Percentiles rank a stretch among this genome's conserved stretches.
These are phyloP conservation scores for Trichoderma lentiforme DNA, from an alignment of 2,329 filamentous ascomycete species.

Conservation along the genomic window DNA sequence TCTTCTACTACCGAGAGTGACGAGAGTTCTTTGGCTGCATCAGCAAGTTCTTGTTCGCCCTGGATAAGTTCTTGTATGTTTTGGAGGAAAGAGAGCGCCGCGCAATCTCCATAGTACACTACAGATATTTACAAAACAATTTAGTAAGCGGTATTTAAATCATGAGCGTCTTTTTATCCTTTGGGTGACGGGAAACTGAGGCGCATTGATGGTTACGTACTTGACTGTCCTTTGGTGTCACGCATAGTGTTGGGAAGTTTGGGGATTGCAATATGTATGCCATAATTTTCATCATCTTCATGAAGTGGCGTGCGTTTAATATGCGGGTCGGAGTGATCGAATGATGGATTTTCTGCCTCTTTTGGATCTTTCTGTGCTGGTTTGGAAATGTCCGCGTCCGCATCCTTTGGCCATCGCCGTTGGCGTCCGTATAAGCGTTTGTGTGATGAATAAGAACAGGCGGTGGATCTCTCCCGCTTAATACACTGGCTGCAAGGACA, in stretches of 20 bases:
- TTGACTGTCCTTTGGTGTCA: neutral
- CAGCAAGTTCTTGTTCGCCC: neutral
- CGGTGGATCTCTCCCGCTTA: neutral
- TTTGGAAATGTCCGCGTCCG: neutral
- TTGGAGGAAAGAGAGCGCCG: neutral
- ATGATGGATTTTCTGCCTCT: neutral
- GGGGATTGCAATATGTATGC: neutral
- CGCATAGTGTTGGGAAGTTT: neutral
- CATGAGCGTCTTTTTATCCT: neutral
- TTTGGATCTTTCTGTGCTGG: neutral
- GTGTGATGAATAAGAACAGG: neutral
- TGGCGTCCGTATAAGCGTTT: slow-evolving; percentile 5
- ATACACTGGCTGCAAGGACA: neutral
- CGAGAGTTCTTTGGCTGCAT: neutral
- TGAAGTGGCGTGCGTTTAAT: neutral
- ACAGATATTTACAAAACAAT: neutral
- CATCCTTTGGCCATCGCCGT: neutral
- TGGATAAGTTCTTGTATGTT: neutral
- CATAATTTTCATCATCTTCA: neutral
- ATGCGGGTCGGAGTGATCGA: neutral
- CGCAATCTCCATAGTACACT: slow-evolving; percentile 6
- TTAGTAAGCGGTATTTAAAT: neutral
- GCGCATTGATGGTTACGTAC: neutral
- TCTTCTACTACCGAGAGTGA: neutral
- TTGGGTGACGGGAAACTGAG: neutral